Percentiles rank a stretch among this genome's conserved stretches.
Evolutionary conservation across 1,139 yeast species (phyloP).

Genomic region (Zhuliangozyma parablackwelliae): DNA sequence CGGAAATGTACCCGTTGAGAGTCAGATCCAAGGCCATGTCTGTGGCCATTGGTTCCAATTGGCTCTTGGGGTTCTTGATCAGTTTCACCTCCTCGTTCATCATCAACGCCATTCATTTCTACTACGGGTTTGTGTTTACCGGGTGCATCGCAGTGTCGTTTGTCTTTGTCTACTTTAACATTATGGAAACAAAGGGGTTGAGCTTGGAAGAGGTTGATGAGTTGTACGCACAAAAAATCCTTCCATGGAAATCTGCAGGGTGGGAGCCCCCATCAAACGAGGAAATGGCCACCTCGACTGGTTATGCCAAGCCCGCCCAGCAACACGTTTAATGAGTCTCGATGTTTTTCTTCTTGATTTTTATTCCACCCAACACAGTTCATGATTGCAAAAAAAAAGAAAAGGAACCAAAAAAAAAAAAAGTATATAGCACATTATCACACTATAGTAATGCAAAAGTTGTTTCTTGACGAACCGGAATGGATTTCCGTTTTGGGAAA

Average conservation of each 20-base stretch:
- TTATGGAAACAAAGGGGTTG: constrained; percentile 65
- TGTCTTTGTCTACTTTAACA: constrained; percentile 52
- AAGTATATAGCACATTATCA: constrained; percentile 1
- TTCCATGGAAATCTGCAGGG: constrained; percentile 42
- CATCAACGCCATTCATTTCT: constrained; percentile 37
- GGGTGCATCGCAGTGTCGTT: constrained; percentile 60
- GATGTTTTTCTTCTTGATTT: too few relatives aligned
- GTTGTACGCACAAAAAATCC: constrained; percentile 44
- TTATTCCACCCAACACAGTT: too few relatives aligned
- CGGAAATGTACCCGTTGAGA: constrained; percentile 76
- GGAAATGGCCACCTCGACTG: constrained; percentile 28
- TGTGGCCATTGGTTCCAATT: constrained; percentile 68
- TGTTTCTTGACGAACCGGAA: constrained; percentile 55
- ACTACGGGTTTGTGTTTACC: constrained; percentile 72
- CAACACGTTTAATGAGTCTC: constrained; percentile 12
- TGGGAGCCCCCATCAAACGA: constrained; percentile 40
- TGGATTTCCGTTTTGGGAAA: constrained; percentile 45
- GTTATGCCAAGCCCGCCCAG: constrained; percentile 24
- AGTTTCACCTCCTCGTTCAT: constrained; percentile 72
- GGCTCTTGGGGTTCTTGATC: constrained; percentile 77
- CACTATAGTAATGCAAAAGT: constrained; percentile 47
- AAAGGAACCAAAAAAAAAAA: not conserved
- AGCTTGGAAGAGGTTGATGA: constrained; percentile 66
- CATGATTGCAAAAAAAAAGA: too few relatives aligned
- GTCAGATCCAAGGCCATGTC: constrained; percentile 79